Conservation (phyloP, 2,329 filamentous ascomycete genomes). For the Cryphonectria japonica region DNA sequence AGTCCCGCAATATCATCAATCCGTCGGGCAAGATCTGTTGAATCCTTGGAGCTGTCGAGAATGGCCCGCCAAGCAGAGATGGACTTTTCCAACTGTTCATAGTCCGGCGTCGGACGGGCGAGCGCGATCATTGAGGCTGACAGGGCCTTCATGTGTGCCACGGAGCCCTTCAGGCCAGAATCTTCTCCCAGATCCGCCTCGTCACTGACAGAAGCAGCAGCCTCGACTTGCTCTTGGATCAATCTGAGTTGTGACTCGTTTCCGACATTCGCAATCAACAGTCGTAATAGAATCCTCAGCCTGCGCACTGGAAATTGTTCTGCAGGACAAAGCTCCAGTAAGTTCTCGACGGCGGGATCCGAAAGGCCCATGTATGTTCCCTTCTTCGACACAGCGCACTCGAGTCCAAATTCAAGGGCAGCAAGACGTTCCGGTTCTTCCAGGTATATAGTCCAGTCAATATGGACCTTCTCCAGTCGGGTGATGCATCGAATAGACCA, state of each 20-base stretch:
- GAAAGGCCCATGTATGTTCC: slow-evolving; percentile 41
- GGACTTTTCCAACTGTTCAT: slow-evolving; percentile 40
- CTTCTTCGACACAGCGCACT: slow-evolving; percentile 45
- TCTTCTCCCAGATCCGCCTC: slow-evolving; percentile 50
- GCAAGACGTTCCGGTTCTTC: slow-evolving; percentile 57
- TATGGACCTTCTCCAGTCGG: slow-evolving; percentile 59
- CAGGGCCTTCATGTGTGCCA: slow-evolving; percentile 54
- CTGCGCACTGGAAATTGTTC: slow-evolving; percentile 57
- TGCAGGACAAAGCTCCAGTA: slow-evolving; percentile 54
- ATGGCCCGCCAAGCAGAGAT: slow-evolving; percentile 51
- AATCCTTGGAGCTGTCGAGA: slow-evolving; percentile 43
- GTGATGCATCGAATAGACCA: slow-evolving; percentile 63
- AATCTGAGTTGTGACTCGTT: slow-evolving; percentile 33
- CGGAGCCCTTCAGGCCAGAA: slow-evolving; percentile 45
- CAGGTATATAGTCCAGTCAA: slow-evolving; percentile 60
- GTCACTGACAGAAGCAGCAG: slow-evolving; percentile 43
- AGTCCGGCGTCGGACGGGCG: slow-evolving; percentile 42
- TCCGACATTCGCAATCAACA: slow-evolving; percentile 55
- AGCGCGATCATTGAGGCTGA: slow-evolving; percentile 50
- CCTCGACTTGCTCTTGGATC: slow-evolving; percentile 39
- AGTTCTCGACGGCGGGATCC: slow-evolving; percentile 49
- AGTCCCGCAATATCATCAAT: slow-evolving; percentile 57
- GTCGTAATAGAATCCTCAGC: slow-evolving; percentile 53
- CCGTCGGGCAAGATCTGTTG: slow-evolving; percentile 45
- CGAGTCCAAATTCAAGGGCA: slow-evolving; percentile 63